A percentile compares a stretch with the other conserved stretches of the same genome.
Conservation (phyloP, 169 alveolate species). For the Neospora caninum region DNA sequence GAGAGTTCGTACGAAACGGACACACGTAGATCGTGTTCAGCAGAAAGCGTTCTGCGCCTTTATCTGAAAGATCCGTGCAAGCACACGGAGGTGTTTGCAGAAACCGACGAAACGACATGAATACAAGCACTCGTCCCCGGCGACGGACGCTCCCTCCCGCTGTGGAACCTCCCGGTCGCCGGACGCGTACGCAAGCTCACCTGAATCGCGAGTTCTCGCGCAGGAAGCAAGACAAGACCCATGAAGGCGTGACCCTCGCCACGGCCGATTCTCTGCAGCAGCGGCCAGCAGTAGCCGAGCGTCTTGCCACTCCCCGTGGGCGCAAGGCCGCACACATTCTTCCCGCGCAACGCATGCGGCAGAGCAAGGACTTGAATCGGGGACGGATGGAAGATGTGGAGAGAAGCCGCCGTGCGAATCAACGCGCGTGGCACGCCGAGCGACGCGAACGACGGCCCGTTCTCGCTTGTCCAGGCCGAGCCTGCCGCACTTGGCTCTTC, state of each 20-base stretch:
- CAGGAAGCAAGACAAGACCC: constrained; percentile 95
- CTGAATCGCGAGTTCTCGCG: constrained; percentile 97
- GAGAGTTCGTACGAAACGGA: too few species aligned
- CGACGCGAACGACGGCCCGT: constrained; percentile 41
- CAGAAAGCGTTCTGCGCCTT: too few species aligned
- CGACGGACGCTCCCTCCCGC: too few species aligned
- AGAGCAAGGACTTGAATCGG: constrained; percentile 92
- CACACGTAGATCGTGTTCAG: too few species aligned
- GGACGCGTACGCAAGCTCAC: constrained; percentile 68
- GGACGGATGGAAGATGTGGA: constrained; percentile 60
- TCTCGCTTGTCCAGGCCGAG: background rate
- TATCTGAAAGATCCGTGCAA: too few species aligned
- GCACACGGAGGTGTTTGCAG: too few species aligned
- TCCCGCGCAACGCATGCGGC: constrained; percentile 92
- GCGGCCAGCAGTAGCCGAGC: constrained; percentile 93
- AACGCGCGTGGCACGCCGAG: constrained; percentile 59
- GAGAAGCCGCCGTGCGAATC: constrained; percentile 51
- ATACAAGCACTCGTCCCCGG: too few species aligned
- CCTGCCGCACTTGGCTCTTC: background rate
- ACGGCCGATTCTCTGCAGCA: constrained; percentile 88
- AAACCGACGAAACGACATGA: too few species aligned
- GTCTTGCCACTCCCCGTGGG: constrained; percentile 97
- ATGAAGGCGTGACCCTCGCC: constrained; percentile 76
- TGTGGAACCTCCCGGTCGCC: background rate
- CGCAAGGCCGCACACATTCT: constrained; percentile 98